These are phyloP conservation scores for Cutaneotrichosporon sp. DNA, from an alignment of 1,284 basidiomycete species.

Conservation along the genomic window DNA sequence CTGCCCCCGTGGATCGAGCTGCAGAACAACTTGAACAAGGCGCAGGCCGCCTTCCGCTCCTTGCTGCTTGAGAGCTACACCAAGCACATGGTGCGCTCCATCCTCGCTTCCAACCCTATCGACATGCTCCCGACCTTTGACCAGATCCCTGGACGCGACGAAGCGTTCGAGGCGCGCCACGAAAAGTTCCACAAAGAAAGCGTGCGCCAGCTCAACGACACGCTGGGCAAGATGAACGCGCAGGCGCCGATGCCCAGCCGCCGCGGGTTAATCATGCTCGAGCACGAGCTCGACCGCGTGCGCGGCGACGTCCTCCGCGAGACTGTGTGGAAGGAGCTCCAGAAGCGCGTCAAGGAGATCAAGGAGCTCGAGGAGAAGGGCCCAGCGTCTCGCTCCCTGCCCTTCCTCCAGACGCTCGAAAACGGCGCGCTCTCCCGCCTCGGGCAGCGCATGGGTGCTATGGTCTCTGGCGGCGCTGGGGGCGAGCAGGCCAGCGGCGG, in stretches of 20 bases:
- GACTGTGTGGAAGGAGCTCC: conserved; percentile 42
- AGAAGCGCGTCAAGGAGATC: conserved; percentile 25
- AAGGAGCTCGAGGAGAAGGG: conserved; percentile 4
- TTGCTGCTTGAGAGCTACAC: conserved; percentile 57
- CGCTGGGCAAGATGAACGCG: conserved; percentile 76
- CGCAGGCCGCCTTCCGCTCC: conserved; percentile 65
- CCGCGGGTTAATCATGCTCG: conserved; percentile 61
- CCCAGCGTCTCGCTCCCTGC: not conserved
- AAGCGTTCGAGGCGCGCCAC: conserved; percentile 73
- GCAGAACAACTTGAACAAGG: conserved; percentile 65
- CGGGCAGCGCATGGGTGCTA: conserved; percentile 2
- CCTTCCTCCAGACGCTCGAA: conserved; percentile 10
- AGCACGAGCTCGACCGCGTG: conserved; percentile 62
- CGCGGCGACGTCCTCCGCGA: conserved; percentile 57
- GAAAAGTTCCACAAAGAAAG: conserved; percentile 68
- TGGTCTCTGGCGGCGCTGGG: conserved; percentile 17
- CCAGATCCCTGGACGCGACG: conserved; percentile 63
- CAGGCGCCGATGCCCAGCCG: conserved; percentile 74
- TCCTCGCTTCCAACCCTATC: conserved; percentile 56
- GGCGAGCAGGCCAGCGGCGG: not conserved
- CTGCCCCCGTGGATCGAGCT: conserved; percentile 88
- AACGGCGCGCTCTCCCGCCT: conserved; percentile 4
- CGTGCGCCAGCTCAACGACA: conserved; percentile 68
- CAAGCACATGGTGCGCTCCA: conserved; percentile 64
- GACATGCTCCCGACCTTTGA: conserved; percentile 51